A percentile compares a stretch with the other conserved stretches of the same genome.
phyloP scores from a whole-genome alignment of 75 land plant genomes.

The Ceratopteris richardii region DNA sequence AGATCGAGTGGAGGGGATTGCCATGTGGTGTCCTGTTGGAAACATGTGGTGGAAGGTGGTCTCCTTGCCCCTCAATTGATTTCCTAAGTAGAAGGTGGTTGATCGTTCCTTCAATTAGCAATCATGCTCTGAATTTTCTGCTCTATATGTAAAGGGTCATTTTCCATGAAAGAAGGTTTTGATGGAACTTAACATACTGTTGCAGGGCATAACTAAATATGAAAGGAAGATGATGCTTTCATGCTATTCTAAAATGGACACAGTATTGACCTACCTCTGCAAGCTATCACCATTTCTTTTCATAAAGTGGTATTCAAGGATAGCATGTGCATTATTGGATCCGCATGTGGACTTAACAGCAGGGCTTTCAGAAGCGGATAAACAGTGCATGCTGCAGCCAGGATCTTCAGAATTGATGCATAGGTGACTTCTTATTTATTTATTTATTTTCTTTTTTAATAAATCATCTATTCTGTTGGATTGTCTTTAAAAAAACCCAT shows the following conservation, averaged over 20 bases:
- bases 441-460: too few relatives aligned
- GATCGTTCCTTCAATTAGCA: not conserved
- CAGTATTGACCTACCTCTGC: not conserved
- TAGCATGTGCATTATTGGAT: not conserved
- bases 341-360: not conserved
- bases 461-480: too few relatives aligned
- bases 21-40: slow-evolving; percentile 31
- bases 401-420: slow-evolving; percentile 9
- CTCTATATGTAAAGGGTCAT: not conserved
- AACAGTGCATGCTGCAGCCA: slow-evolving; percentile 4
- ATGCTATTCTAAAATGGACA: not conserved
- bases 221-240: slow-evolving; percentile 12
- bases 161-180: too few relatives aligned
- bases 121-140: not conserved
- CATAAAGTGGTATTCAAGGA: not conserved
- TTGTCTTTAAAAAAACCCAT: too few relatives aligned
- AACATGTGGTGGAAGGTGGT: slow-evolving; percentile 21
- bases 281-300: slow-evolving; percentile 1
- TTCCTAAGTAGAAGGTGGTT: not conserved
- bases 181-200: not conserved
- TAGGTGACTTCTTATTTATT: slow-evolving; percentile 11
- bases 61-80: not conserved
- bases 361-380: slow-evolving; percentile 19
- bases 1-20: slow-evolving; percentile 20
- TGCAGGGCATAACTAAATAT: slow-evolving; percentile 8